Evolutionary conservation across 1,139 yeast species (phyloP).

Genomic region (Taphrina confusa): DNA sequence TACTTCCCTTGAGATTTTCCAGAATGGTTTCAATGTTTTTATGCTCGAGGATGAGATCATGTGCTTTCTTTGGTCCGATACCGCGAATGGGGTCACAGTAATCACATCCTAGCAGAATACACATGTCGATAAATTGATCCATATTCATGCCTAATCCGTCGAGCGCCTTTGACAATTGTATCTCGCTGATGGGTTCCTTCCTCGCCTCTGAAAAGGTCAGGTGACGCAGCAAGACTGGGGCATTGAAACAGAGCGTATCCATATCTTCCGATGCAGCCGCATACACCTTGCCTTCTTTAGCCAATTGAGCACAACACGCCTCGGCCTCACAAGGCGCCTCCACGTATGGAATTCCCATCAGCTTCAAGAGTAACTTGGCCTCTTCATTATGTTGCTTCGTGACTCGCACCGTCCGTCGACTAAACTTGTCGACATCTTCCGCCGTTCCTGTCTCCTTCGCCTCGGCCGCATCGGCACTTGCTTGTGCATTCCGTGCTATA

Average conservation of each 20-base stretch:
- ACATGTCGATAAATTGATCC: constrained; percentile 79
- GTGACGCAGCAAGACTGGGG: constrained; percentile 81
- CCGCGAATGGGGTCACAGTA: constrained; percentile 94
- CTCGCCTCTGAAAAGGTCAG: constrained; percentile 91
- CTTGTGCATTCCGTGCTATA: constrained; percentile 76
- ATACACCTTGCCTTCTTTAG: constrained; percentile 71
- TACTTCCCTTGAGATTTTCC: constrained; percentile 32
- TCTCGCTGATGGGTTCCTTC: constrained; percentile 88
- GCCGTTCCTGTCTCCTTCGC: constrained; percentile 77
- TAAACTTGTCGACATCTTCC: constrained; percentile 73
- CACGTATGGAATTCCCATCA: constrained; percentile 95
- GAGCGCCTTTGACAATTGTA: constrained; percentile 65
- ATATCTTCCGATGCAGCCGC: constrained; percentile 99
- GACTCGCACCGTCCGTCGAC: constrained; percentile 85
- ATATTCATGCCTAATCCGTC: constrained; percentile 73
- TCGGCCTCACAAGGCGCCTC: constrained; percentile 98
- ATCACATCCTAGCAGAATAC: constrained; percentile 94
- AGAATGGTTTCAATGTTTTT: constrained; percentile 76
- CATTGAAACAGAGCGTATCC: constrained; percentile 93
- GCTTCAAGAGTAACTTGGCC: constrained; percentile 70
- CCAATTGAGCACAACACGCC: constrained; percentile 95
- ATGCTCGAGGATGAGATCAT: constrained; percentile 82
- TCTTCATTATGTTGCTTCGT: constrained; percentile 90
- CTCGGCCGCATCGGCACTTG: constrained; percentile 69
- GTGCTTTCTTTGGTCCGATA: constrained; percentile 93